A percentile compares a stretch with the other conserved stretches of the same genome.
Conservation (phyloP, 129 eudicot genomes). For the Flaveria robusta region DNA sequence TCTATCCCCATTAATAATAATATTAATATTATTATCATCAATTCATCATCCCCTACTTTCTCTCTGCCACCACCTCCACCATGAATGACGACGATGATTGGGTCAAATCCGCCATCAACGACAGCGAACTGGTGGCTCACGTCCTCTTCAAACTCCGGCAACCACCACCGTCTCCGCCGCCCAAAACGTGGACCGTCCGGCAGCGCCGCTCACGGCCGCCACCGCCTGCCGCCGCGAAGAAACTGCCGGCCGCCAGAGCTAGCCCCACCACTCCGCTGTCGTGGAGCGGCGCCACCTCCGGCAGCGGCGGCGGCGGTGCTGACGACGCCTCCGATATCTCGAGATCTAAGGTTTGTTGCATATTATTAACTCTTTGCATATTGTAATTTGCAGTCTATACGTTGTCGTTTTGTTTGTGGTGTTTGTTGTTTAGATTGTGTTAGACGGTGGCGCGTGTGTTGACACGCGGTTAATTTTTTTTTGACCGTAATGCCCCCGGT, state of each 20-base stretch:
- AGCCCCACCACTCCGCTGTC: slow-evolving; percentile 78
- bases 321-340: slow-evolving; percentile 29
- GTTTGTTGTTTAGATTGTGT: background rate
- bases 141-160: slow-evolving; percentile 47
- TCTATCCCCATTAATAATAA: too few species aligned
- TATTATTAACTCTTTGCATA: too few species aligned
- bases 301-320: slow-evolving; percentile 53
- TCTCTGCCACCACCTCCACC: slow-evolving; percentile 43
- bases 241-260: slow-evolving; percentile 34
- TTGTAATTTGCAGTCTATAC: background rate
- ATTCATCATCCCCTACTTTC: slow-evolving; percentile 36
- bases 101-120: slow-evolving; percentile 45
- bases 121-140: slow-evolving; percentile 45
- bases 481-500: slow-evolving; percentile 41
- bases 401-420: background rate
- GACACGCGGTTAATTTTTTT: background rate
- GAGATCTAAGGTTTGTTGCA: slow-evolving; percentile 74
- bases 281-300: slow-evolving; percentile 63
- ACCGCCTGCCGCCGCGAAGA: slow-evolving; percentile 22
- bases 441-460: slow-evolving; percentile 28
- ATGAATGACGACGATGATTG: slow-evolving; percentile 46
- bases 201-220: slow-evolving; percentile 50
- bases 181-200: slow-evolving; percentile 51
- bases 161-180: slow-evolving; percentile 26
- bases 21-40: slow-evolving; percentile 3